Percentiles rank a stretch among this genome's conserved stretches.
phyloP scores from a whole-genome alignment of 805 yeast genomes.

The Clavispora carvajalis region DNA sequence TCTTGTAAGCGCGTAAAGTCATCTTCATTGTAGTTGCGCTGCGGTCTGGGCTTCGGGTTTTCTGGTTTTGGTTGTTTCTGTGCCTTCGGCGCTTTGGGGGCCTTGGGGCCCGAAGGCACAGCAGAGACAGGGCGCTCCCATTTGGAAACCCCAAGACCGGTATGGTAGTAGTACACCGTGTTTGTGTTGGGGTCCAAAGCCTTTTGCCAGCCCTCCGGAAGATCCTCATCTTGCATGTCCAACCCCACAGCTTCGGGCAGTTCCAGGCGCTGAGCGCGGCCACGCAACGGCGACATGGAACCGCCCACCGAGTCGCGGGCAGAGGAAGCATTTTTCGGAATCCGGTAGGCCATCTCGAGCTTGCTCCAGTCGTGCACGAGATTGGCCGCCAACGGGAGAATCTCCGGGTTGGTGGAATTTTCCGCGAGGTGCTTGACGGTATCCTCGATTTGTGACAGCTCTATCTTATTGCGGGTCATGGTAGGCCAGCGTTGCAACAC shows the following conservation, averaged over 20 bases:
- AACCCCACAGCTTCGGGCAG: constrained; percentile 12
- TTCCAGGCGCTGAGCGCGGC: constrained; percentile 11
- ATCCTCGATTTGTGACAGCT: constrained; percentile 66
- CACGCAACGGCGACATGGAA: constrained; percentile 9
- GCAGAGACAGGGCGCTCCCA: constrained; percentile 56
- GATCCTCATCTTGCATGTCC: constrained; percentile 17
- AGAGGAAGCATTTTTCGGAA: constrained; percentile 51
- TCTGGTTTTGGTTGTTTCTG: constrained; percentile 3
- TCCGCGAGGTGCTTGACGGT: constrained; percentile 43
- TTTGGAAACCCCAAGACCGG: constrained; percentile 40
- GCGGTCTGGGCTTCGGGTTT: constrained; percentile 2
- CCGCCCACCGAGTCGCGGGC: constrained; percentile 3
- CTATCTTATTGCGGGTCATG: constrained; percentile 72
- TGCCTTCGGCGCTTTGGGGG: constrained; percentile 8
- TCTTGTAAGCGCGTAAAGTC: constrained; percentile 30
- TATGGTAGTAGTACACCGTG: constrained; percentile 50
- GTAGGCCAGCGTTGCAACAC: constrained; percentile 51
- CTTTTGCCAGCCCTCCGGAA: constrained; percentile 66
- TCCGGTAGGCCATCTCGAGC: constrained; percentile 77
- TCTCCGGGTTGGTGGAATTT: constrained; percentile 19
- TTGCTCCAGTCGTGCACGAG: constrained; percentile 66
- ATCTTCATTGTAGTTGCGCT: constrained; percentile 11
- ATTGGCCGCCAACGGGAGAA: constrained; percentile 32
- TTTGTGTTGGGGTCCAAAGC: constrained; percentile 45
- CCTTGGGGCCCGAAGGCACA: constrained; percentile 30